Evolutionary conservation across 257 asterid genomes (phyloP), one percentile per base, ranked within the genome.

Genomic region (Rubia yunnanensis): DNA sequence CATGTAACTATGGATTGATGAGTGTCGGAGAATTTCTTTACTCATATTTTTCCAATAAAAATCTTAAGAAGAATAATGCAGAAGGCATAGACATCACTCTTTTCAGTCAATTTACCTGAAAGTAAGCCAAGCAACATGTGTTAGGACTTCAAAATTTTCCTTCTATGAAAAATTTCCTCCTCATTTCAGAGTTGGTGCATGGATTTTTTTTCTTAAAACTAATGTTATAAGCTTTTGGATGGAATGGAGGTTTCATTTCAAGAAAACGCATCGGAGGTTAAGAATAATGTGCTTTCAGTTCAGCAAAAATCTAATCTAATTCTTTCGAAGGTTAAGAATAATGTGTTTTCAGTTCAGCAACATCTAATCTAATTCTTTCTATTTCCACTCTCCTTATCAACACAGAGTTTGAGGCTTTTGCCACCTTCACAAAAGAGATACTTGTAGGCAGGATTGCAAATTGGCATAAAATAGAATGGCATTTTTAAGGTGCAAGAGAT

Each of bases 61-160:
- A 92, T 96, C 85, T 92, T 96, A 75, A 92, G 80, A 35, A 89
- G 99, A 57, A 92, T 79, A 52, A 92, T 92, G 10, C 99, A 97
- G 54, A 87, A 92, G 27, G 96, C 94, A 68, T 89, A 92, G 62
- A 92, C 99, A 15, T 92, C 99, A 55, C 97, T 89, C 81, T 92
- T 89, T 73, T 92, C 99, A 0, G 96, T 92, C 66, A 92, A 87
- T 82, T 86, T 89, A 63, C 97, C 99, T 92, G 79, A 64, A 62
- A 71, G 14, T 49, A n/a, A n/a, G n/a, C n/a, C n/a, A n/a, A 35
- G 67, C 23, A 69, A 72, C 68, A 36, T 52, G 18, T 39, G 14
- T 65, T 20, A 36, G 64, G 36, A 35, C 23, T 65, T 11, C 31
- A 26, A 11, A 17, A 48, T 36, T n/a, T 17, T 7, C 7, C 18